Evolutionary conservation across 345 rosid species (phyloP).

Genomic region (Crucihimalaya himalaica): DNA sequence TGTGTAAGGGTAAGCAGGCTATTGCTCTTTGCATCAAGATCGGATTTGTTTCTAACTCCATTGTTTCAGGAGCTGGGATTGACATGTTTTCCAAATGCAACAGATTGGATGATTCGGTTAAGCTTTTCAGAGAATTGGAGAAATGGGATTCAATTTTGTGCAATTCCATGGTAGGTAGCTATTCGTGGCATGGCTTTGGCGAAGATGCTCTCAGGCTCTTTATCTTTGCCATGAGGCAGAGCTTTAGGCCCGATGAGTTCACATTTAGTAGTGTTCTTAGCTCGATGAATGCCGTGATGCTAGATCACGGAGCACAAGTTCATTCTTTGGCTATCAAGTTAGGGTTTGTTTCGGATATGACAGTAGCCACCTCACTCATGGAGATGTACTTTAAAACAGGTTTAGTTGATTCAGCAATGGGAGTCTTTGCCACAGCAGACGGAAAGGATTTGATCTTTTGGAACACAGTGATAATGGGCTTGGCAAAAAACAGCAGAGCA

Average conservation of each 20-base stretch:
- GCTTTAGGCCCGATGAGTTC: constrained; percentile 56
- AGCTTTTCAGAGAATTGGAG: constrained; percentile 50
- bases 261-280: constrained; percentile 59
- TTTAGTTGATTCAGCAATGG: constrained; percentile 47
- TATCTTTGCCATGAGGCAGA: constrained; percentile 46
- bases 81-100: constrained; percentile 80
- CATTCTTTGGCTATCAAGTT: constrained; percentile 65
- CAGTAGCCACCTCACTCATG: constrained; percentile 64
- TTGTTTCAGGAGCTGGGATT: constrained; percentile 71
- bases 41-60: constrained; percentile 64
- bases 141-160: constrained; percentile 56
- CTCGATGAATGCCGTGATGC: constrained; percentile 44
- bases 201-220: constrained; percentile 54
- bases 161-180: constrained; percentile 66
- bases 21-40: constrained; percentile 59
- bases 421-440: constrained; percentile 48
- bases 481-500: constrained; percentile 51
- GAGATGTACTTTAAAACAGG: constrained; percentile 67
- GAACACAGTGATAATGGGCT: constrained; percentile 68
- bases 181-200: constrained; percentile 52
- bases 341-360: constrained; percentile 53
- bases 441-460: constrained; percentile 63
- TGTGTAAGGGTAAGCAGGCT: constrained; percentile 71
- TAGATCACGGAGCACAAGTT: constrained; percentile 58
- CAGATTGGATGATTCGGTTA: constrained; percentile 73